phyloP scores from a whole-genome alignment of 75 land plant genomes.

The Selaginella tamariscina region DNA sequence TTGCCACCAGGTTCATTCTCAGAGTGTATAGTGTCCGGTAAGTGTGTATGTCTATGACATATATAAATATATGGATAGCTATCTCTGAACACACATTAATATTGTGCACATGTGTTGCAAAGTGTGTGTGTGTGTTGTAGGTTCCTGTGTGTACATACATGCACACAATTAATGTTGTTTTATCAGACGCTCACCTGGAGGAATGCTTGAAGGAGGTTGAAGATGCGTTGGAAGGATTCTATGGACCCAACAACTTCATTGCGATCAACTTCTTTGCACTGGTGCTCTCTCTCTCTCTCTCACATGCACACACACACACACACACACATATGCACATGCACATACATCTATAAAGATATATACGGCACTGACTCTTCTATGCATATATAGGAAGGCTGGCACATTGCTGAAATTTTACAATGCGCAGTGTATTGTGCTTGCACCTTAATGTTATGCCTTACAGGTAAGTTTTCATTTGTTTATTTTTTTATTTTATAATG shows the following conservation, averaged over 20 bases:
- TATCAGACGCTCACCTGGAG: background rate
- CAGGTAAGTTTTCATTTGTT: background rate
- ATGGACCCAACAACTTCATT: background rate
- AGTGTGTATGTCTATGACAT: background rate
- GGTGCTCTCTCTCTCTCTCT: background rate
- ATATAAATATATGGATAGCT: no score
- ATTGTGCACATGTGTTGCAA: background rate
- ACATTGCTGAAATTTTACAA: slow-evolving; percentile 1
- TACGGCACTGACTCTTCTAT: background rate
- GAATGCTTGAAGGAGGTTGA: slow-evolving; percentile 2
- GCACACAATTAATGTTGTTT: background rate
- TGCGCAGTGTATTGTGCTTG: background rate
- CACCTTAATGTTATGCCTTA: slow-evolving; percentile 11
- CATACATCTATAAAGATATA: background rate
- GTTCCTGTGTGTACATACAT: background rate
- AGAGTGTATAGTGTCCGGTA: background rate
- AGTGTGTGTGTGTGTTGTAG: background rate
- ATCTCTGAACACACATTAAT: no score
- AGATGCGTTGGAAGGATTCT: background rate
- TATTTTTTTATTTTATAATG: background rate
- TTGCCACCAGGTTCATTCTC: background rate
- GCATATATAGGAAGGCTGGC: slow-evolving; percentile 2
- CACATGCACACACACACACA: no score
- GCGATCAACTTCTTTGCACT: slow-evolving; percentile 13
- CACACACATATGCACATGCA: background rate